Conservation (phyloP, 2,329 filamentous ascomycete genomes). For the Claviceps spartinae region DNA sequence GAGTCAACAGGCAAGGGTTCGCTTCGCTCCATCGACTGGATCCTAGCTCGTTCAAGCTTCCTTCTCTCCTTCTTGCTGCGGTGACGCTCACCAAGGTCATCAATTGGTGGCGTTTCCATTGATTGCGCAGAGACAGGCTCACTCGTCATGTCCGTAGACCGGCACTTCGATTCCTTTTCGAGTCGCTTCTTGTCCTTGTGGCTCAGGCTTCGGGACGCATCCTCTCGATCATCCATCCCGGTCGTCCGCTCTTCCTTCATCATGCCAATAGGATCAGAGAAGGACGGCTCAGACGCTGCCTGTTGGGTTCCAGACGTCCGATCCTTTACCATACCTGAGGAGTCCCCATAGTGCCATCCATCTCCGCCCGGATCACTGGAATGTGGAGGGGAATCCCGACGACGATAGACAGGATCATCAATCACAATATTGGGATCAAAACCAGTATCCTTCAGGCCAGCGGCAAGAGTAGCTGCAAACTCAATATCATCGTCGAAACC, state of each 20-base stretch:
- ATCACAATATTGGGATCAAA: conserved; percentile 61
- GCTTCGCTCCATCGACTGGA: conserved; percentile 5
- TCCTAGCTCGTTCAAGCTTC: conserved; percentile 26
- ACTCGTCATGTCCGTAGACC: conserved; percentile 15
- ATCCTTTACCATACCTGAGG: conserved; percentile 33
- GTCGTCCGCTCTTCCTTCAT: conserved; percentile 18
- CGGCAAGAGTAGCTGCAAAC: conserved; percentile 57
- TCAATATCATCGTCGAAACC: conserved; percentile 53
- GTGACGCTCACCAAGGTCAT: conserved; percentile 14
- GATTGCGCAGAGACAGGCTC: conserved; percentile 3
- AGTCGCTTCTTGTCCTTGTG: conserved; percentile 37
- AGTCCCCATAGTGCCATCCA: conserved; percentile 34
- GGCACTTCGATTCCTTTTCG: conserved; percentile 25
- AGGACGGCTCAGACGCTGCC: conserved; percentile 22
- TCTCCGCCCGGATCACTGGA: conserved; percentile 33
- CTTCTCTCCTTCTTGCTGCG: conserved; percentile 36
- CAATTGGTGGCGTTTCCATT: conserved; percentile 5
- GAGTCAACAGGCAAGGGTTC: conserved; percentile 4
- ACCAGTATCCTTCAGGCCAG: conserved; percentile 53
- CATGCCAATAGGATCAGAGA: conserved; percentile 35
- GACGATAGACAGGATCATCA: conserved; percentile 48
- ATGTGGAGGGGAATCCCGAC: conserved; percentile 49
- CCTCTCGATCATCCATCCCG: conserved; percentile 13
- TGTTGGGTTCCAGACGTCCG: conserved; percentile 11
- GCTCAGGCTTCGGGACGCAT: conserved; percentile 21